Conservation (phyloP, 1,139 yeast genomes). For the Pneumocystis wakefieldiae region DNA sequence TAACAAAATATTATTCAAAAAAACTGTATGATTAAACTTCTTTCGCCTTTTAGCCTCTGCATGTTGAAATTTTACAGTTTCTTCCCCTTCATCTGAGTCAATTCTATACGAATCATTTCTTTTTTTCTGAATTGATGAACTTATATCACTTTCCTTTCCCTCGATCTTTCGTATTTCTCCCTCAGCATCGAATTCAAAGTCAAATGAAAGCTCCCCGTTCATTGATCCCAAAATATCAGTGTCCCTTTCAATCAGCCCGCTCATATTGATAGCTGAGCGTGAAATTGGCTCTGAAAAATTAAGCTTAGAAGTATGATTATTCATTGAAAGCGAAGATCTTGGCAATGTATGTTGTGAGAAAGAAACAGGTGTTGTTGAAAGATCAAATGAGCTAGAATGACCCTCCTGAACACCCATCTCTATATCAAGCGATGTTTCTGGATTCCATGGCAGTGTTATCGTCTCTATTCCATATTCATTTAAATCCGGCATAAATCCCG, state of each 20-base stretch:
- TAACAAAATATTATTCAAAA: neutral
- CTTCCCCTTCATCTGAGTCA: neutral
- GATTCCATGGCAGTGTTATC: neutral
- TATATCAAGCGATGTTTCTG: neutral
- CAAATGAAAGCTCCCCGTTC: conserved; percentile 4
- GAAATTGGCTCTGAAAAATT: neutral
- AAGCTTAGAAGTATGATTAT: neutral
- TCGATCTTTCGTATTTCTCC: conserved; percentile 6
- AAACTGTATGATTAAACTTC: neutral
- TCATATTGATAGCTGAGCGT: conserved; percentile 2
- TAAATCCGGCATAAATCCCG: conserved; percentile 5
- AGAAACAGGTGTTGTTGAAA: neutral
- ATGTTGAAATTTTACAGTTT: neutral
- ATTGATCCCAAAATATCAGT: conserved; percentile 3
- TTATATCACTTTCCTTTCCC: neutral
- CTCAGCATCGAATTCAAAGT: conserved; percentile 8
- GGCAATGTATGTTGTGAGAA: conserved; percentile 2
- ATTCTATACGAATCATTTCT: neutral
- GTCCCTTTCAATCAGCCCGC: conserved; percentile 6
- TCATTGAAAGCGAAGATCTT: neutral
- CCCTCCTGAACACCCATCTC: neutral
- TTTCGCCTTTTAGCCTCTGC: neutral
- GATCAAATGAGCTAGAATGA: neutral
- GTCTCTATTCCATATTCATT: neutral
- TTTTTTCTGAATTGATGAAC: neutral